phyloP scores from a whole-genome alignment of 2,329 filamentous ascomycete species.

The Fusarium albidum region DNA sequence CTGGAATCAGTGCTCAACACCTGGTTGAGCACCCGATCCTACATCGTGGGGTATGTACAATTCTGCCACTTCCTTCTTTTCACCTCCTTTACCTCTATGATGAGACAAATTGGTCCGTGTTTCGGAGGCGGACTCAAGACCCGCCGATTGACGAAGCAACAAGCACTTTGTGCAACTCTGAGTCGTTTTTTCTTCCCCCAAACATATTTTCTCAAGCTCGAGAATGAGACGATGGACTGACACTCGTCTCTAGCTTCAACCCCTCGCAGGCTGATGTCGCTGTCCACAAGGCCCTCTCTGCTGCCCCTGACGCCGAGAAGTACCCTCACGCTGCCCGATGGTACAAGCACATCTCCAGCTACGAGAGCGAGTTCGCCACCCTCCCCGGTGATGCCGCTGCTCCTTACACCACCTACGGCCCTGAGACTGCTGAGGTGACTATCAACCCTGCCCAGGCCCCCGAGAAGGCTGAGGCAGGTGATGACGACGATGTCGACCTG shows the following conservation, averaged over 20 bases:
- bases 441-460: slow-evolving; percentile 84
- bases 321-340: slow-evolving; percentile 95
- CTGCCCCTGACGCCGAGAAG: slow-evolving; percentile 80
- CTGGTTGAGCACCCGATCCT: slow-evolving; percentile 79
- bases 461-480: slow-evolving; percentile 39
- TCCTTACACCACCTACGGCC: slow-evolving; percentile 89
- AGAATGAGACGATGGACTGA: slow-evolving; percentile 29
- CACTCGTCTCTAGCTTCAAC: slow-evolving; percentile 51
- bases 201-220: slow-evolving; percentile 4
- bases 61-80: not conserved
- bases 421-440: slow-evolving; percentile 78
- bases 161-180: slow-evolving; percentile 81
- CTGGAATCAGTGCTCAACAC: slow-evolving; percentile 69
- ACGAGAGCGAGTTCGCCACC: slow-evolving; percentile 89
- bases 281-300: slow-evolving; percentile 88
- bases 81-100: slow-evolving; percentile 52
- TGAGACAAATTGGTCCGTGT: slow-evolving; percentile 96
- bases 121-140: slow-evolving; percentile 94
- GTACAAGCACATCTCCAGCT: slow-evolving; percentile 98
- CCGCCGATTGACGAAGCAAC: slow-evolving; percentile 80
- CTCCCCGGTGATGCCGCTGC: slow-evolving; percentile 92
- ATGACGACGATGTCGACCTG: slow-evolving; percentile 84
- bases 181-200: slow-evolving; percentile 45
- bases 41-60: slow-evolving; percentile 79
- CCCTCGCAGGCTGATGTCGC: slow-evolving; percentile 96